phyloP scores from a whole-genome alignment of 805 yeast species.

The Myxozyma geophila region DNA sequence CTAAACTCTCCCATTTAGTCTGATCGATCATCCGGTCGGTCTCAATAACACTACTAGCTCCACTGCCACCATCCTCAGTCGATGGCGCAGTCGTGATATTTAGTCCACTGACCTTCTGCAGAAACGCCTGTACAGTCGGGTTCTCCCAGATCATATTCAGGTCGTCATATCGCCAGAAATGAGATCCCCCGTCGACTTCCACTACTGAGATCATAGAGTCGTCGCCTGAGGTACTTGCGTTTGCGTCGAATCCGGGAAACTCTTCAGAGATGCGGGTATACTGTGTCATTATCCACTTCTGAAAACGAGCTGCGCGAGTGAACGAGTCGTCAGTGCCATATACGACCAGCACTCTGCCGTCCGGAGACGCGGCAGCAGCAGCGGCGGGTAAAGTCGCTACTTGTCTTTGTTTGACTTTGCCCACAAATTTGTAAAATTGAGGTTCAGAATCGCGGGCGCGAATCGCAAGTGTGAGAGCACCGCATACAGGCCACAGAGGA shows the following conservation, averaged over 20 bases:
- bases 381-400: conserved; percentile 3
- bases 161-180: conserved; percentile 21
- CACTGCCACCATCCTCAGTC: conserved; percentile 3
- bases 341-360: conserved; percentile 24
- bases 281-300: conserved; percentile 24
- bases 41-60: conserved; percentile 5
- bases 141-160: conserved; percentile 21
- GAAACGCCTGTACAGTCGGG: conserved; percentile 7
- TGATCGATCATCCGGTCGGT: background rate
- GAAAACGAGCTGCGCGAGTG: conserved; percentile 13
- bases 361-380: conserved; percentile 8
- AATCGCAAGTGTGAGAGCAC: conserved; percentile 16
- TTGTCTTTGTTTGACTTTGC: background rate
- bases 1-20: background rate
- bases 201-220: conserved; percentile 6
- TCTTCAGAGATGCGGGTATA: conserved; percentile 1
- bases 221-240: background rate
- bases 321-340: conserved; percentile 29
- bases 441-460: conserved; percentile 24
- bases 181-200: conserved; percentile 17
- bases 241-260: conserved; percentile 4
- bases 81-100: background rate
- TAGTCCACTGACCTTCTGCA: conserved; percentile 12
- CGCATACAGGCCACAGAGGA: conserved; percentile 30
- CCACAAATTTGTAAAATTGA: conserved; percentile 17